Percentiles rank a stretch among this genome's conserved stretches.
Conservation (phyloP, 805 yeast genomes). For the Priceomyces fermenticarens region DNA sequence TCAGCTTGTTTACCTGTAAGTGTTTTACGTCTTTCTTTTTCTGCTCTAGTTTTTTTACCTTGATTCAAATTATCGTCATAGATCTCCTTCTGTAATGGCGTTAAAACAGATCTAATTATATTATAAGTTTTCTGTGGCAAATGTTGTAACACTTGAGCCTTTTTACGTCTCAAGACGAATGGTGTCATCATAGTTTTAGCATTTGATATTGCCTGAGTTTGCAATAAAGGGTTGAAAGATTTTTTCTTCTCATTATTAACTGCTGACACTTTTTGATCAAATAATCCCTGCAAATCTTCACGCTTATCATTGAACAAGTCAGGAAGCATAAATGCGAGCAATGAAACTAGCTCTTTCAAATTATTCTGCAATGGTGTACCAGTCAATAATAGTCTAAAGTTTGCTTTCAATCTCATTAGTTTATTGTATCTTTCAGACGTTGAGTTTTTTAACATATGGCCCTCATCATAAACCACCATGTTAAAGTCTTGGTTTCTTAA, state of each 20-base stretch:
- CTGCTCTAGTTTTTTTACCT: conserved; percentile 39
- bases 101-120: conserved; percentile 64
- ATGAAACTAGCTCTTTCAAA: conserved; percentile 81
- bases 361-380: conserved; percentile 98
- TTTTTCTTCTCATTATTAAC: conserved; percentile 40
- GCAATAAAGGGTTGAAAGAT: conserved; percentile 72
- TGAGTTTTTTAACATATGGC: conserved; percentile 93
- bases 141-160: conserved; percentile 87
- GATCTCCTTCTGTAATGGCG: conserved; percentile 50
- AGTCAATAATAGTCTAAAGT: conserved; percentile 82
- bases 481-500: conserved; percentile 73
- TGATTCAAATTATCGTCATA: conserved; percentile 58
- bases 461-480: conserved; percentile 93
- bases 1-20: conserved; percentile 36
- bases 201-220: conserved; percentile 86
- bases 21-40: conserved; percentile 41
- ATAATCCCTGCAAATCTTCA: conserved; percentile 77
- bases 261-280: conserved; percentile 83
- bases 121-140: conserved; percentile 73
- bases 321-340: conserved; percentile 90
- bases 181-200: conserved; percentile 99
- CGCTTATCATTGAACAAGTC: conserved; percentile 72
- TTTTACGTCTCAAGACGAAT: conserved; percentile 86
- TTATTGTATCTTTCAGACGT: conserved; percentile 82
- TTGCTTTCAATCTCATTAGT: conserved; percentile 78